Base-by-base conservation (phyloP, 257 asterid species). In the Solanum clarkiae region DNA sequence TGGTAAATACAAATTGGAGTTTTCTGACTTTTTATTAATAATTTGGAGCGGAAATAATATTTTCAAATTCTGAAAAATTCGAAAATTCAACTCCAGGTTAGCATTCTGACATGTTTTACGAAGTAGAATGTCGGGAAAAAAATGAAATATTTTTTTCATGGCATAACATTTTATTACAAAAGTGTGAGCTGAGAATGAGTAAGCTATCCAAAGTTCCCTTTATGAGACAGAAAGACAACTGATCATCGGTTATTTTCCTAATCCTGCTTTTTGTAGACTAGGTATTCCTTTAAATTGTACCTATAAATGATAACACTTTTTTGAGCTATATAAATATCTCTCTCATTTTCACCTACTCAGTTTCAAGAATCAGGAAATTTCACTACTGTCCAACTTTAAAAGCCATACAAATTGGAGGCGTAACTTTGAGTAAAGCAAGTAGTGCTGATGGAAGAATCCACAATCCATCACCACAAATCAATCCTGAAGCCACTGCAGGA, bases 391-490 rank as follows among this genome's bases (percentile, higher is more conserved):
- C 80, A 5, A 91, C 90, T 71, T 85, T 84, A 84, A 93, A 93
- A 82, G 29, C 88, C 95, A 93, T 93, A 86, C 97, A 93, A 12
- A 93, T 91, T 1, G 95, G 95, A 49, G 97, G 97, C 26, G 71
- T 65, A 47, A 93, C 72, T 89, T 90, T 92, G 24, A 91, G 90
- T 59, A 93, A 80, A 10, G 97, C 93, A 82, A 93, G 94, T 71
- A 93, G 18, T 10, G 92, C 89, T 44, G 97, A 92, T 42, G 97
- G 97, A 51, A 93, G 88, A 84, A 92, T 89, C 97, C 97, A 93
- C 10, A 93, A 81, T 8, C 97, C 97, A 85, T 93, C 95, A 15
- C 97, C 97, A 82, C 95, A 93, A 6, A 93, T 92, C 91, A 93
- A 87, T 13, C 97, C 97, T 4, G 97, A 93, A 5, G 97, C 94